Evolutionary conservation across 2,329 filamentous ascomycete species (phyloP).

Genomic region (Fusarium euwallaceae): DNA sequence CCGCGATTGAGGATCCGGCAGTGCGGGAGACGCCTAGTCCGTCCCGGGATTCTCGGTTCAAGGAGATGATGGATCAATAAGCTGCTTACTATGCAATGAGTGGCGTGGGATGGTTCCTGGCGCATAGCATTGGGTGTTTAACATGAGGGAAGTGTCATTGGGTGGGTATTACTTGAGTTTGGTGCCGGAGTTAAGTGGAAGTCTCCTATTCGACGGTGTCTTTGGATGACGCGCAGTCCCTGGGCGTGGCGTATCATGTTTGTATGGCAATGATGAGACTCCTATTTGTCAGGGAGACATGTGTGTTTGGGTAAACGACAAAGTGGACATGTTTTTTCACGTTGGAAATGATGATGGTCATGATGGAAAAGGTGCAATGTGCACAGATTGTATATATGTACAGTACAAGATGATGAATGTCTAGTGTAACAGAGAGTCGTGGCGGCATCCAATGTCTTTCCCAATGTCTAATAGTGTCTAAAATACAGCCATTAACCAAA

Average conservation of each 20-base stretch:
- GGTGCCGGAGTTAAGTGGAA: neutral
- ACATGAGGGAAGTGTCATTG: constrained; percentile 6
- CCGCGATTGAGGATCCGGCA: constrained; percentile 51
- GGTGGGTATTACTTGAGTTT: neutral
- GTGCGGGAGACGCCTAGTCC: constrained; percentile 63
- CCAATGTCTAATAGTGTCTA: neutral
- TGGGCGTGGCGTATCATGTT: neutral
- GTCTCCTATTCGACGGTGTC: neutral
- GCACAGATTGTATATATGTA: neutral
- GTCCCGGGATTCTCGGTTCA: constrained; percentile 69
- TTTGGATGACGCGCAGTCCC: constrained; percentile 16
- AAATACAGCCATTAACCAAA: neutral
- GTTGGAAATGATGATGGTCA: neutral
- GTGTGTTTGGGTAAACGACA: neutral
- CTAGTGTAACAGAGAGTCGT: neutral
- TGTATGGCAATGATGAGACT: neutral
- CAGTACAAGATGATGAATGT: neutral
- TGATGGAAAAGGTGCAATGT: neutral
- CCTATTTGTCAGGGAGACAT: neutral
- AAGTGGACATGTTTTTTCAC: neutral
- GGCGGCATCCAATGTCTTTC: neutral
- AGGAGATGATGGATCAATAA: constrained; percentile 64
- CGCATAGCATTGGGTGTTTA: neutral
- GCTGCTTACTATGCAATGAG: neutral
- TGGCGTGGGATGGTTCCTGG: neutral